Evolutionary conservation across 768 basidiomycete genomes (phyloP).

Genomic region (Russula sp.): DNA sequence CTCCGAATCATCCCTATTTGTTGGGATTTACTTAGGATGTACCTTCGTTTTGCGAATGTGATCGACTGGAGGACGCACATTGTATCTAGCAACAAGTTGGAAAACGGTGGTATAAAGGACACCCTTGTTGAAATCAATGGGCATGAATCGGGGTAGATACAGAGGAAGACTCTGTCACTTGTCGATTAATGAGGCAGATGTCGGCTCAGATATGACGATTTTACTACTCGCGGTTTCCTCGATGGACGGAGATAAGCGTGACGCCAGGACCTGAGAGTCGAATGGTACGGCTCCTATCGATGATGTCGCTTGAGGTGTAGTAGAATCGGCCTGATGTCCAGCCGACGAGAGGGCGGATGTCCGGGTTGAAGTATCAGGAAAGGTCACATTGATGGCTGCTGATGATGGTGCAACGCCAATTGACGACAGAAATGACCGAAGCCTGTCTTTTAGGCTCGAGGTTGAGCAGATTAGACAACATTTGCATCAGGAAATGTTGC

Average conservation of each 20-base stretch:
- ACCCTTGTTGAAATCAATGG: too few relatives aligned
- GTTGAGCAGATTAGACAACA: not conserved
- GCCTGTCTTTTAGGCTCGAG: slow-evolving; percentile 10
- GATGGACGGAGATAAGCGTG: not conserved
- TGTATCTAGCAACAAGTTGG: too few relatives aligned
- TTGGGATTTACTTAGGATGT: too few relatives aligned
- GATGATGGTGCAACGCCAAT: not conserved
- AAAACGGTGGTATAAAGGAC: too few relatives aligned
- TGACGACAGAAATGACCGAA: slow-evolving; percentile 6
- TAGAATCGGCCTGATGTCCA: not conserved
- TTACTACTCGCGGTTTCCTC: not conserved
- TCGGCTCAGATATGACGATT: not conserved
- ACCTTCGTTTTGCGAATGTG: too few relatives aligned
- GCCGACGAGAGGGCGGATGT: not conserved
- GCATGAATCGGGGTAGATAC: too few relatives aligned
- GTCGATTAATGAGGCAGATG: not conserved
- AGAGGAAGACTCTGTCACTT: too few relatives aligned
- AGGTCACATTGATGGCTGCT: not conserved
- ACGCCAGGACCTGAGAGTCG: not conserved
- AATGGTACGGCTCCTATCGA: not conserved
- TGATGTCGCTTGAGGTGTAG: not conserved
- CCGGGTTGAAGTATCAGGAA: not conserved
- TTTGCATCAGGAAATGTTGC: not conserved
- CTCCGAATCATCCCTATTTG: too few relatives aligned
- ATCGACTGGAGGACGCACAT: too few relatives aligned